Evolutionary conservation across 2,329 filamentous ascomycete genomes (phyloP), one percentile per base, ranked within the genome.

Genomic region (Stromatinia cepivora): DNA sequence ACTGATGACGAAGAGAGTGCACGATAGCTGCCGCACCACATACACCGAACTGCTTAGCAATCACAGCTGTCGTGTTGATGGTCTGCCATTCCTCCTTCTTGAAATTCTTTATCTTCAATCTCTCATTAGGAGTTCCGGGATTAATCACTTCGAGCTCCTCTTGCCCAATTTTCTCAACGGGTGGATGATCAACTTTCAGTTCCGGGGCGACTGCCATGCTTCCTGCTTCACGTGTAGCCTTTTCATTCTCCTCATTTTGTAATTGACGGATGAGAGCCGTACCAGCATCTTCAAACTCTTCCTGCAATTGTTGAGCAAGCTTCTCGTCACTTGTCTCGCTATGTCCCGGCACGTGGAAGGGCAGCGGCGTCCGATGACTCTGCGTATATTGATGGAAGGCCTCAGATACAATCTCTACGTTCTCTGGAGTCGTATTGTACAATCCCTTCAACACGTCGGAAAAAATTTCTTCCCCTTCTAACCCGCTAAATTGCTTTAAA

Each of bases 1-100:
- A 69, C 15, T 69, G 67, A 5, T 56, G 11, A 2, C 13, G 61
- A 25, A 69, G 48, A 13, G 67, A 39, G 2, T 45, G 25, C 0
- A 31, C 42, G 15, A 66, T 11, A 28, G 67, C 67, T 10, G 28
- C 25, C 3, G 39, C 50, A n/a, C 56, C 67, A 22, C 59, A 69
- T 39, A n/a, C 34, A 22, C 39, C 52, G 10, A 25, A 34, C 17
- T 22, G 28, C 8, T 20, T 20, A 9, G 25, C 13, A 22, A 64
- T 1, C 3, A 31, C 1, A 22, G 36, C 48, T n/a, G 20, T 25
- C 20, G 61, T 57, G 15, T 4, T 10, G 20, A 69, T 5, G 6
- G 4, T 13, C 0, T 64, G 10, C 66, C 66, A 69, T 50, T 69
- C 66, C 1, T 36, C 46, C 3, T 0, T 25, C 3, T 34, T 28